These are phyloP conservation scores for Pleurotus tuber-regium DNA, from an alignment of 768 basidiomycete species.

Conservation along the genomic window DNA sequence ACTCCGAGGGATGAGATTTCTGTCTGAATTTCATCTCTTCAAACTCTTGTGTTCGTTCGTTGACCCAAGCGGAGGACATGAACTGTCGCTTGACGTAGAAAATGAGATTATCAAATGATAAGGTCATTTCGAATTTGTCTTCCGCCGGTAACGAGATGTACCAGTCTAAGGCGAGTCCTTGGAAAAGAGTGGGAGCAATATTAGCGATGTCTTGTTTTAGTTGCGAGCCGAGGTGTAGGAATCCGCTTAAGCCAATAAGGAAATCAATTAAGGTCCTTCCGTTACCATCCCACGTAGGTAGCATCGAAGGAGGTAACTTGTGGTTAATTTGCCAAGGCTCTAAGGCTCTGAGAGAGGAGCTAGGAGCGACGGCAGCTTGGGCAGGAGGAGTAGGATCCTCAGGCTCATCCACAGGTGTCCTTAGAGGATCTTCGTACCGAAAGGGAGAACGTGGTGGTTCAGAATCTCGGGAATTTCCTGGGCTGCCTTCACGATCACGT, in stretches of 20 bases:
- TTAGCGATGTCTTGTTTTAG: not conserved
- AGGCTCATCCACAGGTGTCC: not conserved
- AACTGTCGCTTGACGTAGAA: constrained; percentile 12
- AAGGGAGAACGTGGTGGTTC: too few species aligned
- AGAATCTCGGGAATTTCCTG: not conserved
- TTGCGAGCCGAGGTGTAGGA: not conserved
- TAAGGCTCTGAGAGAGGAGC: not conserved
- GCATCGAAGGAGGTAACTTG: not conserved
- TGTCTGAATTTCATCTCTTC: constrained; percentile 17
- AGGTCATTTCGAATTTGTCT: not conserved
- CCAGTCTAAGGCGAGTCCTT: not conserved
- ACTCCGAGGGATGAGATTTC: not conserved
- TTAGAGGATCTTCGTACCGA: not conserved
- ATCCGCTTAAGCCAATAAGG: not conserved
- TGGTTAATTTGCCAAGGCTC: constrained; percentile 8
- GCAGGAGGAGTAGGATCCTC: not conserved
- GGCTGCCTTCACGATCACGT: not conserved
- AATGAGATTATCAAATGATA: constrained; percentile 9
- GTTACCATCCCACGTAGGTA: constrained; percentile 8
- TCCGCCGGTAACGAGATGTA: not conserved
- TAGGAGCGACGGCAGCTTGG: not conserved
- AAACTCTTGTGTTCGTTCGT: constrained; percentile 12
- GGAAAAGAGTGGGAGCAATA: not conserved
- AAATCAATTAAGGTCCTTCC: not conserved
- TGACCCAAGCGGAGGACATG: constrained; percentile 12